Conservation (phyloP, 768 basidiomycete species). For the Phylloporus sp. region DNA sequence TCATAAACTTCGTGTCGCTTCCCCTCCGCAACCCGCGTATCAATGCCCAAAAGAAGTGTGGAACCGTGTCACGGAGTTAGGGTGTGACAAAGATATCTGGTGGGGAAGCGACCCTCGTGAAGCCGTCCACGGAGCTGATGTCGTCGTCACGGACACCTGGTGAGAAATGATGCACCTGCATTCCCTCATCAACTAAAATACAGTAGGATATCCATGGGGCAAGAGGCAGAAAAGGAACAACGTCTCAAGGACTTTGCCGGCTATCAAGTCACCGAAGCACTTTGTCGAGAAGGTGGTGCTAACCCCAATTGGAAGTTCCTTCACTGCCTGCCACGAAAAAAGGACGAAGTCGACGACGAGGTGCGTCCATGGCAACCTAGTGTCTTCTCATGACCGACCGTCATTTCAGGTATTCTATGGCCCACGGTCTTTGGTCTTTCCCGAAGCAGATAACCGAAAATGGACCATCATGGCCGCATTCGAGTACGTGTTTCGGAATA, state of each 20-base stretch:
- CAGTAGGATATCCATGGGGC: slow-evolving; percentile 95
- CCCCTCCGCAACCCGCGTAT: slow-evolving; percentile 58
- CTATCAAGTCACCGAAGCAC: slow-evolving; percentile 88
- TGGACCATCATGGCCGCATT: slow-evolving; percentile 95
- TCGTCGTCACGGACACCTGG: slow-evolving; percentile 99
- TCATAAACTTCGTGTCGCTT: slow-evolving; percentile 79
- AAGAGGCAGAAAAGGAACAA: slow-evolving; percentile 88
- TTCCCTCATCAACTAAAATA: not conserved
- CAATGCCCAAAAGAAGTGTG: slow-evolving; percentile 70
- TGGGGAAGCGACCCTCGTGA: slow-evolving; percentile 79
- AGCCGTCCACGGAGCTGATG: slow-evolving; percentile 84
- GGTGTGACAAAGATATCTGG: slow-evolving; percentile 64
- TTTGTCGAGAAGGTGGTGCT: slow-evolving; percentile 78
- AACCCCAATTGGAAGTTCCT: slow-evolving; percentile 89
- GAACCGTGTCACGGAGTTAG: slow-evolving; percentile 72
- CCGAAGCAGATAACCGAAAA: slow-evolving; percentile 93
- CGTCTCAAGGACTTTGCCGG: slow-evolving; percentile 83
- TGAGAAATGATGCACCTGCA: slow-evolving; percentile 28
- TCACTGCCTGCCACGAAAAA: slow-evolving; percentile 92
- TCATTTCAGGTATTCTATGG: slow-evolving; percentile 83
- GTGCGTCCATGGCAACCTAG: slow-evolving; percentile 33
- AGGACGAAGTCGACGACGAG: slow-evolving; percentile 93
- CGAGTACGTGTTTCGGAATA: slow-evolving; percentile 52
- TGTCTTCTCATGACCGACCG: not conserved
- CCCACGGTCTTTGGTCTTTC: slow-evolving; percentile 85